Percentiles rank a stretch among this genome's conserved stretches.
Conservation (phyloP, 805 yeast species). For the Myxozyma neotropica region DNA sequence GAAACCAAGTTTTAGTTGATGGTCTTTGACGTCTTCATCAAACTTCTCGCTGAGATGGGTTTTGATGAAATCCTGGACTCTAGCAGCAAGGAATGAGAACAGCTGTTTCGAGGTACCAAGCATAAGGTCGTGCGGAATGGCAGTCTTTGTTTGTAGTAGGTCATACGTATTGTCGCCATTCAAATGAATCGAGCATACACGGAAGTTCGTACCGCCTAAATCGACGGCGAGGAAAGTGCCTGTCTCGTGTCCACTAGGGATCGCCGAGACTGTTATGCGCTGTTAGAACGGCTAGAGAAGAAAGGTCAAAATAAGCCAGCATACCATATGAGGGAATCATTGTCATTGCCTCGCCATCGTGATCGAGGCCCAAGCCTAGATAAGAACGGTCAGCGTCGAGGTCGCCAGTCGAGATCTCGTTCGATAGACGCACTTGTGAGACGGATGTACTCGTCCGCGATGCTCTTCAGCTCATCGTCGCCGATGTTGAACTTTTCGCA, state of each 20-base stretch:
- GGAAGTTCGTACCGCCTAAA: conserved; percentile 93
- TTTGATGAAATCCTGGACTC: conserved; percentile 64
- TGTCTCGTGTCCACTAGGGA: conserved; percentile 82
- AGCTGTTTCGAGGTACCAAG: conserved; percentile 65
- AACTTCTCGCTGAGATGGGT: conserved; percentile 61
- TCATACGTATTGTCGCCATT: conserved; percentile 66
- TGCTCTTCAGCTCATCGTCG: conserved; percentile 31
- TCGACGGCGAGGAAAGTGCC: conserved; percentile 90
- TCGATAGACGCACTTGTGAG: conserved; percentile 18
- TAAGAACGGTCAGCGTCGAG: not conserved
- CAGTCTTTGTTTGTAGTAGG: conserved; percentile 72
- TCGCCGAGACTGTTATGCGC: conserved; percentile 61
- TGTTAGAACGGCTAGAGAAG: not conserved
- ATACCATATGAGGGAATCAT: conserved; percentile 82
- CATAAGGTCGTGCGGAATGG: conserved; percentile 79
- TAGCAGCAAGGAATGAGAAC: conserved; percentile 73
- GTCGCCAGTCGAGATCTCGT: not conserved
- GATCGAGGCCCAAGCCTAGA: conserved; percentile 40
- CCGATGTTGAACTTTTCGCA: conserved; percentile 11
- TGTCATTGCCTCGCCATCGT: conserved; percentile 41
- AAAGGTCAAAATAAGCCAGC: not conserved
- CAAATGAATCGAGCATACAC: conserved; percentile 85
- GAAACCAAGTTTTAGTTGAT: conserved; percentile 74
- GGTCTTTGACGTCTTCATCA: conserved; percentile 38
- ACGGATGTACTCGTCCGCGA: conserved; percentile 37